Percentiles rank a stretch among this genome's conserved stretches.
These are phyloP conservation scores for Intubia oerlemansii DNA, from an alignment of 2,329 filamentous ascomycete genomes.

Conservation along the genomic window DNA sequence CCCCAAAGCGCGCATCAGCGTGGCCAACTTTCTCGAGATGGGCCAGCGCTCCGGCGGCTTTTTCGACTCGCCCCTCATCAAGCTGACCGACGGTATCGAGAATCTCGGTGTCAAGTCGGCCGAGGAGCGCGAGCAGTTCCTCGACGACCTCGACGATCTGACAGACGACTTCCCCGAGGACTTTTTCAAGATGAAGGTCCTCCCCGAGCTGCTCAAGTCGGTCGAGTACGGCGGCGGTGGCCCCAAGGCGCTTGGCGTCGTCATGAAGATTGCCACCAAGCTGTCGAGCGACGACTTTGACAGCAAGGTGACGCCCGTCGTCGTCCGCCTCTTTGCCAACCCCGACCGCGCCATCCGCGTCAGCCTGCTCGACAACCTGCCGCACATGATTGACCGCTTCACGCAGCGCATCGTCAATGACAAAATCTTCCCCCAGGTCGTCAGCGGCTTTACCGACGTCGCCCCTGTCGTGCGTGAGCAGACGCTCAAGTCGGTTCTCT, in stretches of 20 bases:
- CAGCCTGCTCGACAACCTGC: constrained; percentile 71
- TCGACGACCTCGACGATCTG: constrained; percentile 66
- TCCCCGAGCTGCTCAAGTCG: constrained; percentile 90
- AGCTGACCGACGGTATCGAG: constrained; percentile 80
- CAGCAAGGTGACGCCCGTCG: constrained; percentile 58
- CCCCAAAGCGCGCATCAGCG: constrained; percentile 69
- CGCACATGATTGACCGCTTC: constrained; percentile 77
- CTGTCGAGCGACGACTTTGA: constrained; percentile 82
- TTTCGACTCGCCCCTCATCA: constrained; percentile 83
- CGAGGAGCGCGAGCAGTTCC: constrained; percentile 62
- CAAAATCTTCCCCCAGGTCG: constrained; percentile 90
- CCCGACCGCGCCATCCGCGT: constrained; percentile 85
- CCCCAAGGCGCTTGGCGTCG: constrained; percentile 68
- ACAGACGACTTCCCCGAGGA: constrained; percentile 93
- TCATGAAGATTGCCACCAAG: constrained; percentile 80
- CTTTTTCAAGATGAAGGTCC: constrained; percentile 91
- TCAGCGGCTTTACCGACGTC: constrained; percentile 84
- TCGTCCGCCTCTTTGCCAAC: constrained; percentile 72
- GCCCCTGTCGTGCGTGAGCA: constrained; percentile 87
- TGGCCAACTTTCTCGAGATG: constrained; percentile 75
- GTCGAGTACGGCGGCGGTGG: constrained; percentile 97
- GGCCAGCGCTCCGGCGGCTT: constrained; percentile 65
- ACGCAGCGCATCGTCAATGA: constrained; percentile 81
- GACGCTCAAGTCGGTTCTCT: constrained; percentile 82
- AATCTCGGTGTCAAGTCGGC: constrained; percentile 77